Evolutionary conservation across 805 yeast genomes (phyloP), one percentile per base, ranked within the genome.

Genomic region (Candida michaelii): DNA sequence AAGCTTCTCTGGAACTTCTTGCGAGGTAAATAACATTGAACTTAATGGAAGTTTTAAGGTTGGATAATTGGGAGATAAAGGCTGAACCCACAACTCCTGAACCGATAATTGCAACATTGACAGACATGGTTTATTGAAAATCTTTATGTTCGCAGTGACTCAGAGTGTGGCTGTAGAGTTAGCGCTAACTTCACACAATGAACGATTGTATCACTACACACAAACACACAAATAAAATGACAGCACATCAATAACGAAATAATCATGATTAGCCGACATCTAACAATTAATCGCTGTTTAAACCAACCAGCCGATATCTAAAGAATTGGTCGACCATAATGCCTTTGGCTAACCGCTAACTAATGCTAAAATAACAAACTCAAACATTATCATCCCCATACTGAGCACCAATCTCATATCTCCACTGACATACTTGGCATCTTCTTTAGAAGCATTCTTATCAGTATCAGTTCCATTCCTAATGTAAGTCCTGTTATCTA

Each of bases 11-110:
- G 24, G 95, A 78, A 44, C 87, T 82, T 56, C 69, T 64, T 35
- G 97, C 88, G 47, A 93, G 76, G 51, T 86, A 76, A 39, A 91
- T 81, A 33, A 93, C 85, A 53, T 89, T 85, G 72, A 83, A 88
- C 27, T 71, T 67, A 55, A 86, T 79, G 17, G 79, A 42, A n/a
- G 83, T 63, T 52, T 79, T 77, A 50, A 87, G 65, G 45, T 71
- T 69, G 40, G 76, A 72, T 58, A 91, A 77, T 70, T 91, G 99
- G 65, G 77, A 78, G 63, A 93, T 71, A 71, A 89, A 89, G 39
- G 96, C 87, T 18, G 93, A 77, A 46, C 99, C 99, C 48, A 93
- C 98, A 39, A 91, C 93, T 57, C 99, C 99, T 42, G 97, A 83
- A 42, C 89, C 89, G 47, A 65, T 68, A 39, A 71, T 69, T 32